Evolutionary conservation across 2,329 filamentous ascomycete species (phyloP).

Genomic region (Calonectria hawksworthii): DNA sequence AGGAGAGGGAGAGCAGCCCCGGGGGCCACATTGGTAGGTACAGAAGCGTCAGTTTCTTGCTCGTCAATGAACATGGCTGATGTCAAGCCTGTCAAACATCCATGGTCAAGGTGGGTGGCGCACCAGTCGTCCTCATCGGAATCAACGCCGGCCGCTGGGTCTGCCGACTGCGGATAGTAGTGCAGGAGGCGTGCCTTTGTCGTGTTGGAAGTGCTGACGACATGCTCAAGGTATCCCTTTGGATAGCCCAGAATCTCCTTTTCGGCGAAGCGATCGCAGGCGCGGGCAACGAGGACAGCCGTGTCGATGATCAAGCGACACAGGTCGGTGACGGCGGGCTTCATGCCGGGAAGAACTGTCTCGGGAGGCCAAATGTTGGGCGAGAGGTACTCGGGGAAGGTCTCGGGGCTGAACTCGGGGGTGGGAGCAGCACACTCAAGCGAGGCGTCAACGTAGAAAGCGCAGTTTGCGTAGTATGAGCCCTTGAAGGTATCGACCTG

Average conservation of each 20-base stretch:
- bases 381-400: conserved; percentile 89
- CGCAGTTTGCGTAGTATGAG: conserved; percentile 87
- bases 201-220: conserved; percentile 87
- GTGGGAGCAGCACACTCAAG: conserved; percentile 75
- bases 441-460: conserved; percentile 77
- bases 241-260: conserved; percentile 84
- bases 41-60: conserved; percentile 55
- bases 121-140: conserved; percentile 90
- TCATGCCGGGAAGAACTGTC: conserved; percentile 80
- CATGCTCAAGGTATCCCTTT: conserved; percentile 83
- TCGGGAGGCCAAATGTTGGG: conserved; percentile 90
- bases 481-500: conserved; percentile 86
- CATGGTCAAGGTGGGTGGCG: conserved; percentile 90
- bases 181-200: conserved; percentile 94
- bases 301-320: conserved; percentile 91
- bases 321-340: conserved; percentile 78
- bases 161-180: conserved; percentile 81
- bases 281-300: conserved; percentile 88
- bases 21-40: conserved; percentile 39
- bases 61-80: conserved; percentile 98
- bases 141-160: conserved; percentile 50
- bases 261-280: conserved; percentile 88
- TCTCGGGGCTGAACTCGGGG: conserved; percentile 66
- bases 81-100: conserved; percentile 93
- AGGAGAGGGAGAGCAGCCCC: conserved; percentile 64